Conservation (phyloP, 352 stramenopile genomes). For the Phytophthora sansomeana region DNA sequence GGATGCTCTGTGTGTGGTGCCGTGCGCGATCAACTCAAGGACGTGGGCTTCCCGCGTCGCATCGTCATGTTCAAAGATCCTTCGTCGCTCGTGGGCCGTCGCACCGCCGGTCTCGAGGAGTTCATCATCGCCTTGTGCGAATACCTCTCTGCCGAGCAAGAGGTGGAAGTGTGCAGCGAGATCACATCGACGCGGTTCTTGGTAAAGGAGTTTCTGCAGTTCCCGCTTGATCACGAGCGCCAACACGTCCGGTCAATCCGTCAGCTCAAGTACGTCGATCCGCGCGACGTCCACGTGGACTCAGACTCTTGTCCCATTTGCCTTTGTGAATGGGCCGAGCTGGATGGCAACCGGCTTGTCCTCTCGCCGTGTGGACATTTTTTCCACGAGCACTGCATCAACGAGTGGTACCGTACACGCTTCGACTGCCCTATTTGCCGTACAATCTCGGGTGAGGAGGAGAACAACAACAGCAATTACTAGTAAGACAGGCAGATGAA, state of each 20-base stretch:
- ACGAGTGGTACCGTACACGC: slow-evolving; percentile 89
- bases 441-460: slow-evolving; percentile 73
- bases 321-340: slow-evolving; percentile 83
- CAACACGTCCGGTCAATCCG: slow-evolving; percentile 86
- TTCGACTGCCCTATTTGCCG: slow-evolving; percentile 92
- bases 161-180: slow-evolving; percentile 67
- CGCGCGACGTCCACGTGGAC: slow-evolving; percentile 82
- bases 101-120: slow-evolving; percentile 75
- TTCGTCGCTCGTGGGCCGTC: slow-evolving; percentile 59
- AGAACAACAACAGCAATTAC: slow-evolving; percentile 30
- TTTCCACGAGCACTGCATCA: slow-evolving; percentile 91
- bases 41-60: slow-evolving; percentile 76
- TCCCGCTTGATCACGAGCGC: slow-evolving; percentile 80
- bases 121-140: slow-evolving; percentile 82
- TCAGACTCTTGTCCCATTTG: slow-evolving; percentile 87
- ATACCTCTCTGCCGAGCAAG: slow-evolving; percentile 63
- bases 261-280: slow-evolving; percentile 87
- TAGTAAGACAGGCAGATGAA: slow-evolving; percentile 18
- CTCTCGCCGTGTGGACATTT: slow-evolving; percentile 86
- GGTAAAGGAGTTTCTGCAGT: slow-evolving; percentile 88
- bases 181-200: slow-evolving; percentile 73
- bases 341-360: slow-evolving; percentile 85
- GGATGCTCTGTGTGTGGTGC: slow-evolving; percentile 60
- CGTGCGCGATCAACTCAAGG: slow-evolving; percentile 69
- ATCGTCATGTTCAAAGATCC: slow-evolving; percentile 83